Evolutionary conservation across 2,329 filamentous ascomycete species (phyloP).

Genomic region (Phaeosphaeriaceae sp.): DNA sequence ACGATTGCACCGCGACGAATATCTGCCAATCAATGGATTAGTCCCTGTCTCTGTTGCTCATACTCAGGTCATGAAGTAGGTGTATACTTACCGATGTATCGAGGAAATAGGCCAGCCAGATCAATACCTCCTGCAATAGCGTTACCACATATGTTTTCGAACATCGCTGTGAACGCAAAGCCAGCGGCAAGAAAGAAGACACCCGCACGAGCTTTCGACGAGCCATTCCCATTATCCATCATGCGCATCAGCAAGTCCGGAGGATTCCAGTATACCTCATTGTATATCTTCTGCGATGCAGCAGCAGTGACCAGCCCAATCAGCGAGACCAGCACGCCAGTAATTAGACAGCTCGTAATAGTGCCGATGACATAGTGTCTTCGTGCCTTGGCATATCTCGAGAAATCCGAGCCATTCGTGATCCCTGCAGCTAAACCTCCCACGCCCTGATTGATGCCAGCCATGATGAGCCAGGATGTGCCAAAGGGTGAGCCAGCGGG

Average conservation of each 20-base stretch:
- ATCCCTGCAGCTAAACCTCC: constrained; percentile 53
- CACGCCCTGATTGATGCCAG: constrained; percentile 54
- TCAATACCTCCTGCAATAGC: constrained; percentile 47
- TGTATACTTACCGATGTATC: constrained; percentile 29
- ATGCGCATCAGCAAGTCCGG: constrained; percentile 56
- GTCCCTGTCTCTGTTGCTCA: not conserved
- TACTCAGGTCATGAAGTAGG: not conserved
- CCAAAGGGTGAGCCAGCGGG: constrained; percentile 49
- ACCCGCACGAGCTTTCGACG: constrained; percentile 44
- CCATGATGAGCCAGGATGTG: constrained; percentile 56
- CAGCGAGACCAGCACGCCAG: constrained; percentile 52
- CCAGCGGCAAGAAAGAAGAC: constrained; percentile 48
- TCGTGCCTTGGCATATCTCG: constrained; percentile 50
- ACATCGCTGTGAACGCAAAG: constrained; percentile 49
- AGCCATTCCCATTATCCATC: constrained; percentile 55
- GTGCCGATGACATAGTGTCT: constrained; percentile 52
- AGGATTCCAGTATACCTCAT: constrained; percentile 50
- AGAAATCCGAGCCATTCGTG: constrained; percentile 55
- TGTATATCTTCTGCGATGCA: constrained; percentile 48
- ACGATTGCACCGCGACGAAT: constrained; percentile 47
- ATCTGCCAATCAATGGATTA: constrained; percentile 10
- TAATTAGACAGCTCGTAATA: constrained; percentile 50
- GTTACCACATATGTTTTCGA: constrained; percentile 52
- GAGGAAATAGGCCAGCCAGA: constrained; percentile 43
- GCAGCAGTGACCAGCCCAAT: constrained; percentile 54